Evolutionary conservation across 2,329 filamentous ascomycete genomes (phyloP).

Genomic region (Neonectria neomacrospora): DNA sequence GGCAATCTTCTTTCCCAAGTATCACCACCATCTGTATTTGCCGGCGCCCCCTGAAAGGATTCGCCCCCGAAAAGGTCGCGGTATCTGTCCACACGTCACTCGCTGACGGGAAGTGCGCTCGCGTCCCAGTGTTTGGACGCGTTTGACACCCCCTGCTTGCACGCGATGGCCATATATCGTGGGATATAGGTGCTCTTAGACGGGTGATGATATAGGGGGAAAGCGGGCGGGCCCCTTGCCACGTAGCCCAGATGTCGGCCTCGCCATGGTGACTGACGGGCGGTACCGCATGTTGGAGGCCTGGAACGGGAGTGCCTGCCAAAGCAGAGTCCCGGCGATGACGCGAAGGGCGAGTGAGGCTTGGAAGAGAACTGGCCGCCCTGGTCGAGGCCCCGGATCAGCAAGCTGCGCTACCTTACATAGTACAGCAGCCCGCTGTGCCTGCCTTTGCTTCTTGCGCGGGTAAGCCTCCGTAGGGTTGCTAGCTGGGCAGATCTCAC

Average conservation of each 20-base stretch:
- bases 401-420: not conserved
- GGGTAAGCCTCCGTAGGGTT: not conserved
- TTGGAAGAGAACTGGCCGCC: not conserved
- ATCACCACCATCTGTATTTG: not conserved
- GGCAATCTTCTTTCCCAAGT: not conserved
- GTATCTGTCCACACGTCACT: conserved; percentile 6
- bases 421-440: too few species aligned
- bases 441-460: not conserved
- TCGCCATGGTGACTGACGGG: conserved; percentile 14
- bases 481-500: conserved; percentile 6
- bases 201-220: conserved; percentile 23
- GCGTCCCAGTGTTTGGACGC: conserved; percentile 4
- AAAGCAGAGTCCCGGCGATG: conserved; percentile 11
- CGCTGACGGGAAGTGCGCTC: conserved; percentile 8
- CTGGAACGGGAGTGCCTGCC: not conserved
- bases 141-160: conserved; percentile 9
- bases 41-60: not conserved
- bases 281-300: not conserved
- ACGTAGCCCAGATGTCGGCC: conserved; percentile 17
- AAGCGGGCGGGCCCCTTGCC: conserved; percentile 17
- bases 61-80: conserved; percentile 9
- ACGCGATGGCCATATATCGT: conserved; percentile 21
- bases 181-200: conserved; percentile 21
- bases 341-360: conserved; percentile 5
- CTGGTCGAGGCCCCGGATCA: not conserved